phyloP scores from a whole-genome alignment of 805 yeast genomes.

The Saccharomycopsis vini region DNA sequence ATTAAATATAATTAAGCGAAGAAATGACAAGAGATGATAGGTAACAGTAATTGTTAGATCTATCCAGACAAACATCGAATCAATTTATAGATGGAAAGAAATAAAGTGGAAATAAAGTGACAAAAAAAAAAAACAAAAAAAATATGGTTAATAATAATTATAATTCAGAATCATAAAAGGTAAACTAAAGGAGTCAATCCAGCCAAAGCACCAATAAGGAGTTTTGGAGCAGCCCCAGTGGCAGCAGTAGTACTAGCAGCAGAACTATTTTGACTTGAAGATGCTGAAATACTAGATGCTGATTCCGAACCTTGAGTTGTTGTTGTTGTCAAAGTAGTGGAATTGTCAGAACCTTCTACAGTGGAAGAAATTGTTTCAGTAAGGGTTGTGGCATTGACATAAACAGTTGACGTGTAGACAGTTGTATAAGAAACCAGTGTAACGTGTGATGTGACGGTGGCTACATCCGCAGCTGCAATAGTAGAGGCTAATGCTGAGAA shows the following conservation, averaged over 20 bases:
- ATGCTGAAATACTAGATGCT: not conserved
- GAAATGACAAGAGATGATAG: too few species aligned
- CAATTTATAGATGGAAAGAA: too few species aligned
- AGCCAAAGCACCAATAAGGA: constrained; percentile 16
- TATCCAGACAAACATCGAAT: too few species aligned
- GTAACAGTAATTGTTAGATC: too few species aligned
- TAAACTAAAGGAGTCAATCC: constrained; percentile 14
- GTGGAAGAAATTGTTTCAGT: constrained; percentile 1
- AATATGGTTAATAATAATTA: too few species aligned
- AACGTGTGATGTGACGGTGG: constrained; percentile 13
- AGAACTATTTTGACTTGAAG: constrained; percentile 5
- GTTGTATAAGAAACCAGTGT: constrained; percentile 15
- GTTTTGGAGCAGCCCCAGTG: constrained; percentile 15
- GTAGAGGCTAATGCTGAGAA: constrained; percentile 5
- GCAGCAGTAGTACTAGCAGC: constrained; percentile 1
- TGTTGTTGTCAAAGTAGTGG: constrained; percentile 3
- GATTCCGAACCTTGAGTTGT: constrained; percentile 5
- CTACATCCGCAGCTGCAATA: constrained; percentile 8
- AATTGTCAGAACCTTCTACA: constrained; percentile 1
- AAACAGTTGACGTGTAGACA: constrained; percentile 11
- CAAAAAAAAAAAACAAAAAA: too few species aligned
- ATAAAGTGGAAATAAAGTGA: too few species aligned
- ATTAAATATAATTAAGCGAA: too few species aligned
- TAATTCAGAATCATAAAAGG: too few species aligned
- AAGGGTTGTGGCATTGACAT: constrained; percentile 3